phyloP scores from a whole-genome alignment of 768 basidiomycete species.

The Cantharellus anzutake region DNA sequence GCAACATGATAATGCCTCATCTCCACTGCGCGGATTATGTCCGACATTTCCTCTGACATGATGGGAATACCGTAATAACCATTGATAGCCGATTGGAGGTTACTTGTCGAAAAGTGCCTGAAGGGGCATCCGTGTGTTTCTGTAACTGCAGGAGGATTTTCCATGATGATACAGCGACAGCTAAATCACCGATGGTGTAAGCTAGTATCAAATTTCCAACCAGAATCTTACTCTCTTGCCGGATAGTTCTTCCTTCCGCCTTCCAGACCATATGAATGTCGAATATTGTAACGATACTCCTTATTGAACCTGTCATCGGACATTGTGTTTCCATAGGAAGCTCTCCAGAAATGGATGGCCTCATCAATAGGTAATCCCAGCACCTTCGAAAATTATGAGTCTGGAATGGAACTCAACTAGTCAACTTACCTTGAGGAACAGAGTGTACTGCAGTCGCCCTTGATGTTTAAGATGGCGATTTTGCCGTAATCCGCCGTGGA shows the following conservation, averaged over 20 bases:
- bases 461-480: slow-evolving; percentile 86
- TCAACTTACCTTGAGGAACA: slow-evolving; percentile 77
- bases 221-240: slow-evolving; percentile 51
- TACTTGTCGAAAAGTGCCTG: slow-evolving; percentile 69
- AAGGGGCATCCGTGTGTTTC: slow-evolving; percentile 85
- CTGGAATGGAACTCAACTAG: background rate
- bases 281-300: slow-evolving; percentile 91
- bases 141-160: slow-evolving; percentile 41
- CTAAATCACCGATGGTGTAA: slow-evolving; percentile 22
- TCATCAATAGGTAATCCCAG: slow-evolving; percentile 89
- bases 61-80: slow-evolving; percentile 13
- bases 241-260: slow-evolving; percentile 90
- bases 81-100: slow-evolving; percentile 51
- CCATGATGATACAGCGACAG: slow-evolving; percentile 72
- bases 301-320: slow-evolving; percentile 96
- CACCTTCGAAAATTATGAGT: slow-evolving; percentile 30
- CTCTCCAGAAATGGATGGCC: slow-evolving; percentile 83
- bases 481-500: slow-evolving; percentile 58
- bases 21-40: slow-evolving; percentile 67
- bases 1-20: slow-evolving; percentile 79
- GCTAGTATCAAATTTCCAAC: background rate
- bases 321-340: slow-evolving; percentile 46
- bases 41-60: slow-evolving; percentile 43
- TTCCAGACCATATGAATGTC: slow-evolving; percentile 86
- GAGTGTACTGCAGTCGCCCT: slow-evolving; percentile 74